Conservation (phyloP, 169 alveolate species). For the Eimeria maxima region DNA sequence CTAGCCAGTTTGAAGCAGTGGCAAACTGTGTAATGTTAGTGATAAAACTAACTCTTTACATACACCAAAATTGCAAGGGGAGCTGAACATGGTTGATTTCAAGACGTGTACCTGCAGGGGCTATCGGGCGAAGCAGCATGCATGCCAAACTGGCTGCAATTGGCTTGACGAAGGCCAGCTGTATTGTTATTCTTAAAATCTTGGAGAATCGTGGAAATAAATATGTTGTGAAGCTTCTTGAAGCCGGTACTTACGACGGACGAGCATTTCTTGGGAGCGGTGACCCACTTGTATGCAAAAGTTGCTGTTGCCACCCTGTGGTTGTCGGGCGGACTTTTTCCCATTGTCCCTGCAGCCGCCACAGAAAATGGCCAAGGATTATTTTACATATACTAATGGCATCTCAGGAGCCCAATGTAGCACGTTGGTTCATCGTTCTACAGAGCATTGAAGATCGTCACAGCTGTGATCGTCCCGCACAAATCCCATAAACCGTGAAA, state of each 20-base stretch:
- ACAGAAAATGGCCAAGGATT: background rate
- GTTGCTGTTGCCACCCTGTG: background rate
- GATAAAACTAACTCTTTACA: background rate
- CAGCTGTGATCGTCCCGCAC: background rate
- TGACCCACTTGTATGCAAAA: constrained; percentile 52
- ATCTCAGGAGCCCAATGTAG: background rate
- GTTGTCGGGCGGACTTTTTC: background rate
- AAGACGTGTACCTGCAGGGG: background rate
- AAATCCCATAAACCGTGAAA: background rate
- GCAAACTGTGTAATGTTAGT: background rate
- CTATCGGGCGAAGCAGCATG: background rate
- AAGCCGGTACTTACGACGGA: background rate
- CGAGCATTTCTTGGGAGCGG: background rate
- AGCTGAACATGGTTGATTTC: background rate
- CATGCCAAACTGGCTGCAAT: background rate
- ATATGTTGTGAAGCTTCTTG: background rate
- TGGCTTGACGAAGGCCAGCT: background rate
- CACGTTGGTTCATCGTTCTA: background rate
- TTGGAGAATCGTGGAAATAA: background rate
- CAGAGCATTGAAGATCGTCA: background rate
- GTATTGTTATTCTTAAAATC: background rate
- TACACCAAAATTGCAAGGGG: background rate
- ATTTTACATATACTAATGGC: background rate
- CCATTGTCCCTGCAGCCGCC: background rate
- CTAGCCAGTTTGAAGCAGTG: background rate